Percentiles rank a stretch among this genome's conserved stretches.
These are phyloP conservation scores for Termitomyces sp. DNA, from an alignment of 768 basidiomycete species.

Conservation along the genomic window DNA sequence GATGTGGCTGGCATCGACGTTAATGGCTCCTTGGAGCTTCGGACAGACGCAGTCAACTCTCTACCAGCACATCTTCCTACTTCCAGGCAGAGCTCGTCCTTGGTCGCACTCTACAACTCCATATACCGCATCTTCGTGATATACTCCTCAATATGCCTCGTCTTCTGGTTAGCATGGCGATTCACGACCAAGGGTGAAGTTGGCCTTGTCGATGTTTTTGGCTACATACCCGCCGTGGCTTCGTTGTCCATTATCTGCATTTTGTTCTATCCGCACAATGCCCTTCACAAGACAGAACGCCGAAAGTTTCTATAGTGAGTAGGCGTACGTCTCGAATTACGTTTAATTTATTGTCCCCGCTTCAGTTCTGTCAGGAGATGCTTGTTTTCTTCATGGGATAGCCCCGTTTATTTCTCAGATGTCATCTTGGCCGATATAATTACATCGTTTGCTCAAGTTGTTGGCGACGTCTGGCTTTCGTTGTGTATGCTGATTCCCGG, in stretches of 20 bases:
- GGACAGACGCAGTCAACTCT: constrained; percentile 25
- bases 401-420: constrained; percentile 81
- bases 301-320: constrained; percentile 76
- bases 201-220: constrained; percentile 63
- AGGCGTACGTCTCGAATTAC: constrained; percentile 2
- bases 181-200: constrained; percentile 51
- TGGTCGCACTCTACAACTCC: constrained; percentile 45
- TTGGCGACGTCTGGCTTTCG: constrained; percentile 92
- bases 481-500: constrained; percentile 82
- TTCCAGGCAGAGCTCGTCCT: constrained; percentile 26
- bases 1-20: constrained; percentile 70
- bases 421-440: constrained; percentile 92
- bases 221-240: constrained; percentile 70
- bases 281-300: constrained; percentile 65
- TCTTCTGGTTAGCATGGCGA: constrained; percentile 68
- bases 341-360: not conserved
- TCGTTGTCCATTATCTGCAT: constrained; percentile 49
- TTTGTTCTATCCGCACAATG: constrained; percentile 63
- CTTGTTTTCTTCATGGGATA: constrained; percentile 52
- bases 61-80: constrained; percentile 21
- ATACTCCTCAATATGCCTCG: constrained; percentile 56
- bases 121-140: constrained; percentile 62
- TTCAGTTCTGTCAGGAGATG: constrained; percentile 71
- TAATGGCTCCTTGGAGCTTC: constrained; percentile 62
- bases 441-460: constrained; percentile 94